Base-by-base conservation (phyloP, 768 basidiomycete species). In the Ramaria sp. region DNA sequence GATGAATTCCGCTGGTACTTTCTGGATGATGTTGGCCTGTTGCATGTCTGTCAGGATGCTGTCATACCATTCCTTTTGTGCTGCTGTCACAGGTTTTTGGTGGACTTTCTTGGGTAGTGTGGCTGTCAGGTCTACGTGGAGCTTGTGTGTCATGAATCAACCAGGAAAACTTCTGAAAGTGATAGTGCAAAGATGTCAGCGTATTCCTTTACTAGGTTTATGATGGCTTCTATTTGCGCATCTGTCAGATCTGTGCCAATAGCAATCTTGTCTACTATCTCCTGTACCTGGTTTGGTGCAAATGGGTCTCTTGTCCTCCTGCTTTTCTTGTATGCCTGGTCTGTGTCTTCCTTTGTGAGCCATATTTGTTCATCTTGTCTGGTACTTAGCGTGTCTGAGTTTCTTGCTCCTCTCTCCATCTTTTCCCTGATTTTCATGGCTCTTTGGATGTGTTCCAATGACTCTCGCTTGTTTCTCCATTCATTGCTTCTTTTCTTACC, bases 31-130 rank as follows among this genome's bases (percentile, higher is more conserved):
- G n/a, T n/a, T n/a, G n/a, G n/a, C n/a, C n/a, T n/a, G n/a, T n/a
- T n/a, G n/a, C 64, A 77, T 67, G 13, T 70, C 64, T 20, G 74
- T 68, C 0, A 76, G 56, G 13, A 66, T 66, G 5, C 58, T 43
- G 49, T 70, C 61, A 4, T 72, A 56, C 42, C 63, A 75, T 17
- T 63, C 61, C 11, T 59, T 49, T 57, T 75, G 75, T 0, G 68
- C 64, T 33, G 61, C 64, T 1, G 67, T 70, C 20, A 47, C 7
- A 7, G 53, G 0, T 66, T 62, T 7, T 63, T 58, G 48, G 75
- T 72, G 41, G 64, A 62, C 22, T 70, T 71, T 1, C 52, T 70
- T 0, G 59, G 60, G 60, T 76, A 71, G 9, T 31, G 65, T 7
- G 0, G 62, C 50, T 2, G 62, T 31, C 1, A 31, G 51, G 12